phyloP scores from a whole-genome alignment of 805 yeast genomes.

The Starmerella vaccinii region DNA sequence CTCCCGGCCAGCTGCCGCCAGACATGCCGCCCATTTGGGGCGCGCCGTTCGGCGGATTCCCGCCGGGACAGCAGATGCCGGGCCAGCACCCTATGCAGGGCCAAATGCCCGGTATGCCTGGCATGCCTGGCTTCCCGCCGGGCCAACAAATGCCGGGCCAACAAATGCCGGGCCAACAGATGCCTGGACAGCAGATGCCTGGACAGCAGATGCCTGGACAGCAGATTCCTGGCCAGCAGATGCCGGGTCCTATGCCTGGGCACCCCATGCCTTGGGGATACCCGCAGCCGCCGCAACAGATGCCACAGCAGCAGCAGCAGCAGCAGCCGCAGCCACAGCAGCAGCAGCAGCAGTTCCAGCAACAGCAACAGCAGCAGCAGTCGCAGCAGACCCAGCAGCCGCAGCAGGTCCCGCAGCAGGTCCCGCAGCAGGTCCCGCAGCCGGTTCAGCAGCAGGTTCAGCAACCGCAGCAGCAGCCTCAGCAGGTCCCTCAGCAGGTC shows the following conservation, averaged over 20 bases:
- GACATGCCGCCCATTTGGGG: slow-evolving; percentile 6
- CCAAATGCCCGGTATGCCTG: not conserved
- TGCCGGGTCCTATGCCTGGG: not conserved
- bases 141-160: slow-evolving; percentile 4
- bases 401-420: not conserved
- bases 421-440: not conserved
- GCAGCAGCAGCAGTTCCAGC: slow-evolving; percentile 3
- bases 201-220: no score
- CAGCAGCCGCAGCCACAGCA: not conserved
- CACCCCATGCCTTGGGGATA: not conserved
- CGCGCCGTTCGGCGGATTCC: slow-evolving; percentile 1
- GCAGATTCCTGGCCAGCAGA: no score
- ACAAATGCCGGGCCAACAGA: slow-evolving; percentile 2
- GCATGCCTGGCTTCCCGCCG: not conserved
- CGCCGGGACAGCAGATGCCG: slow-evolving; percentile 1
- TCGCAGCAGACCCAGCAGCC: not conserved
- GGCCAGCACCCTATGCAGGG: slow-evolving; percentile 5
- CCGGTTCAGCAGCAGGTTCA: not conserved
- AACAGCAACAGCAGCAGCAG: slow-evolving; percentile 1
- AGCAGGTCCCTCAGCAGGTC: not conserved
- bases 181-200: not conserved
- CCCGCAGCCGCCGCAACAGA: not conserved
- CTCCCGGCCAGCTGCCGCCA: slow-evolving; percentile 2
- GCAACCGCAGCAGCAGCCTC: not conserved
- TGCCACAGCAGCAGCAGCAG: slow-evolving; percentile 1